Evolutionary conservation across 441 rosid species (phyloP).

Genomic region (Populus tomentosa): DNA sequence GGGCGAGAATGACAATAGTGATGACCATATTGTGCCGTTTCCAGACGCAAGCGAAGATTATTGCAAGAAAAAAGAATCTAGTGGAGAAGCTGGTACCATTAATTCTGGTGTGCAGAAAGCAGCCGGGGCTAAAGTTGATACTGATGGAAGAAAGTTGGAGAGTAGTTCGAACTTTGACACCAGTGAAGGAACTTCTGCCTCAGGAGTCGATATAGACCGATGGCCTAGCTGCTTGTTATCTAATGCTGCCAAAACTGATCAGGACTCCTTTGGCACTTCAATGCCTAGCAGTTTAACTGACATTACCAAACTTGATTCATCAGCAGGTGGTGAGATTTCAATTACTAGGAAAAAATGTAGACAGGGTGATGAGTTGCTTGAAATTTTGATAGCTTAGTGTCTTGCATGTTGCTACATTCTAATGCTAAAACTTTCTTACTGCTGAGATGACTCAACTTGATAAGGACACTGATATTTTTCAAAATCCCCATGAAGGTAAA

Average conservation of each 20-base stretch:
- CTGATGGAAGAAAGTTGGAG: constrained; percentile 39
- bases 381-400: neutral
- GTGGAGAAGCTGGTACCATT: constrained; percentile 36
- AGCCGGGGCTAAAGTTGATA: constrained; percentile 29
- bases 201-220: constrained; percentile 43
- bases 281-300: constrained; percentile 45
- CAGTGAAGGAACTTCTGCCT: constrained; percentile 39
- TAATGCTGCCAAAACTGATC: constrained; percentile 40
- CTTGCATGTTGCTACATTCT: constrained; percentile 18
- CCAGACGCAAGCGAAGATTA: constrained; percentile 46
- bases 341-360: constrained; percentile 14
- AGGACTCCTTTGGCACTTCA: constrained; percentile 44
- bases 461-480: constrained; percentile 52
- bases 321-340: constrained; percentile 44
- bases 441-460: constrained; percentile 46
- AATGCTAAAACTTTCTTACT: constrained; percentile 30
- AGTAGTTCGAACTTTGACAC: constrained; percentile 39
- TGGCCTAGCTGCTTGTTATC: constrained; percentile 55
- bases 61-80: constrained; percentile 47
- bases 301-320: constrained; percentile 38
- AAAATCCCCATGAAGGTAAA: constrained; percentile 49
- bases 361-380: constrained; percentile 13
- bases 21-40: constrained; percentile 81
- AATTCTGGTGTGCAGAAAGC: constrained; percentile 45
- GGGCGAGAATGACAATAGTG: constrained; percentile 68